Base-by-base conservation (phyloP, 2,329 filamentous ascomycete species). In the Colletotrichum incanum region DNA sequence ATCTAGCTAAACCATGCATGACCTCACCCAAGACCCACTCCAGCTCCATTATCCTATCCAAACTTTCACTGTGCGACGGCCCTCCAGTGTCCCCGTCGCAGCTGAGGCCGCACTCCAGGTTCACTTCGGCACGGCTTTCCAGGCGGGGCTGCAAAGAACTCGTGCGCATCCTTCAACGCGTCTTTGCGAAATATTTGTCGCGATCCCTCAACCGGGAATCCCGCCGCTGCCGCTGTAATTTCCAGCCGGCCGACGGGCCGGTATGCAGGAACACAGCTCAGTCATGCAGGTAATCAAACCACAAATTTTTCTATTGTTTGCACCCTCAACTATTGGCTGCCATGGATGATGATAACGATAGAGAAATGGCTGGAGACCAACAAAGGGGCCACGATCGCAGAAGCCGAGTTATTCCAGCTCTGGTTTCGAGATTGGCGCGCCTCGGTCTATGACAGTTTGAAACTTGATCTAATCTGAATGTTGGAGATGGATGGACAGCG, bases 381-480 rank as follows among this genome's bases (percentile, higher is more conserved):
- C 45, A 55, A 69, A 18, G n/a, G 52, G 60, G 63, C 47, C 69
- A 72, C 68, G 28, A 72, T 74, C 75, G 76, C 76, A 81, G 87
- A 88, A 90, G 84, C 88, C 88, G 87, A 86, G 83, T 77, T 72
- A 61, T 64, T 39, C 34, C 67, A 67, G 74, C 82, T 87, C 82
- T 84, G 88, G 88, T 88, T 88, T 80, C 82, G 79, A 80, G 75
- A 74, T 77, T 78, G 76, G 76, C 79, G 78, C 74, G 67, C 76
- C 60, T 65, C 62, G 75, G 83, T 85, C 82, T 26, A 79, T 85
- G 84, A 85, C 78, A 83, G 83, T 78, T 73, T 79, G 83, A 86
- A 84, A 90, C 88, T 90, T 90, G 88, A 91, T 90, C 89, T 90
- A 90, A 90, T 90, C 88, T 90, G 88, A 90, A 79, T 62, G 70